Percentiles rank a stretch among this genome's conserved stretches.
These are phyloP conservation scores for Pleurotus citrinopileatus DNA, from an alignment of 768 basidiomycete species.

Conservation along the genomic window DNA sequence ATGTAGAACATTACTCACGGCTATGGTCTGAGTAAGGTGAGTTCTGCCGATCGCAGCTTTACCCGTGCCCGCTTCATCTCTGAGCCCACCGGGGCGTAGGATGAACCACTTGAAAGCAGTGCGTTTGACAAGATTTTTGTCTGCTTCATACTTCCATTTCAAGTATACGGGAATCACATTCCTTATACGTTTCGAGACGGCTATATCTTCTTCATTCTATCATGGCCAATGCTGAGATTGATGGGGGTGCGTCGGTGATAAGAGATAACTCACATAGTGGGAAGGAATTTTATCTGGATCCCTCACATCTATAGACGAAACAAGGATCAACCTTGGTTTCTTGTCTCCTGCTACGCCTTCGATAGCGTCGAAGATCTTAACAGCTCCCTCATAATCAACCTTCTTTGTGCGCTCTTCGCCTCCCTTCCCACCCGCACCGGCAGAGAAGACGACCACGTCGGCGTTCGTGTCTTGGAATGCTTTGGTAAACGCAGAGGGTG, in stretches of 20 bases:
- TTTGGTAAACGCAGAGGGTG: slow-evolving; percentile 40
- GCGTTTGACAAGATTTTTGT: slow-evolving; percentile 45
- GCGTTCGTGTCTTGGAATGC: slow-evolving; percentile 38
- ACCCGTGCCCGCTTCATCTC: slow-evolving; percentile 47
- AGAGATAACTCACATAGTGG: slow-evolving; percentile 43
- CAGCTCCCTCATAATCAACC: slow-evolving; percentile 61
- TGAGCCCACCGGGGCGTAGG: slow-evolving; percentile 61
- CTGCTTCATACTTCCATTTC: slow-evolving; percentile 49
- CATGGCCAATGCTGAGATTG: neutral
- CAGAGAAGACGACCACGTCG: slow-evolving; percentile 42
- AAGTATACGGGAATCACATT: slow-evolving; percentile 42
- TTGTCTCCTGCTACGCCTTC: slow-evolving; percentile 39
- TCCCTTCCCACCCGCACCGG: slow-evolving; percentile 58
- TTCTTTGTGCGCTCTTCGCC: slow-evolving; percentile 50
- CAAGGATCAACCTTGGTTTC: slow-evolving; percentile 55
- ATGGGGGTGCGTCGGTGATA: neutral
- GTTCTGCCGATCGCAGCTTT: slow-evolving; percentile 52
- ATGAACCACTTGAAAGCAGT: slow-evolving; percentile 65
- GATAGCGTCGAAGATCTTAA: slow-evolving; percentile 71
- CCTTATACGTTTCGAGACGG: slow-evolving; percentile 37
- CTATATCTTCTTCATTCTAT: slow-evolving; percentile 46
- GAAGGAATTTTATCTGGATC: slow-evolving; percentile 45
- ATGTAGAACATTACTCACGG: slow-evolving; percentile 32
- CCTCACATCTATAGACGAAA: slow-evolving; percentile 58
- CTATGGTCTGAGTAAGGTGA: slow-evolving; percentile 42